phyloP scores from a whole-genome alignment of 2,329 filamentous ascomycete species.

The Epichloe uncinata region DNA sequence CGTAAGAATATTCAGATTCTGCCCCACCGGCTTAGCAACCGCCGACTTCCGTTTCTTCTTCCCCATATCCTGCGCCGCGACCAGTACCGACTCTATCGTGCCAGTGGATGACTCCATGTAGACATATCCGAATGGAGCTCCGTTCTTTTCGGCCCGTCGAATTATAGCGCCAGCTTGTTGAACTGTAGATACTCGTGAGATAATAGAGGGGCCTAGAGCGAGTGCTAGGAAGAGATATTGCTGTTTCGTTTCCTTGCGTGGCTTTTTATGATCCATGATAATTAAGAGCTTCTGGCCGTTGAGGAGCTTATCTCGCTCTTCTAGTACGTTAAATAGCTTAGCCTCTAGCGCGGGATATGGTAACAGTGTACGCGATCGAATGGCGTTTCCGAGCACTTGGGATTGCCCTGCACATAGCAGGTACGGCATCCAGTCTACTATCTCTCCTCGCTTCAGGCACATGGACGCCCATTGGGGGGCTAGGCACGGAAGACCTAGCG shows the following conservation, averaged over 20 bases:
- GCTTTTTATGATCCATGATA: slow-evolving; percentile 45
- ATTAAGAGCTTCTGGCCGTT: slow-evolving; percentile 55
- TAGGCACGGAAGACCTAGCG: slow-evolving; percentile 76
- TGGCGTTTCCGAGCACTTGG: slow-evolving; percentile 58
- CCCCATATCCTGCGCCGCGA: slow-evolving; percentile 10
- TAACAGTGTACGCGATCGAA: slow-evolving; percentile 57
- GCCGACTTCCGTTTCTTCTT: slow-evolving; percentile 30
- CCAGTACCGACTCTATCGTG: slow-evolving; percentile 37
- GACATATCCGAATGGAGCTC: slow-evolving; percentile 56
- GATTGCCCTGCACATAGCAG: slow-evolving; percentile 78
- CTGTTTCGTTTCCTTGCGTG: slow-evolving; percentile 49
- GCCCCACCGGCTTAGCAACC: slow-evolving; percentile 20
- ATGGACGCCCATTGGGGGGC: slow-evolving; percentile 66
- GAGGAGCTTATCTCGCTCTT: slow-evolving; percentile 48
- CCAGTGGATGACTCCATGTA: slow-evolving; percentile 58
- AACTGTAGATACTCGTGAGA: slow-evolving; percentile 53
- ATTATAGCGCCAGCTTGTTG: slow-evolving; percentile 51
- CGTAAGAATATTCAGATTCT: slow-evolving; percentile 53
- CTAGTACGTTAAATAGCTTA: slow-evolving; percentile 43
- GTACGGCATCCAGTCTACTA: slow-evolving; percentile 69
- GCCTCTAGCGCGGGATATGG: slow-evolving; percentile 46
- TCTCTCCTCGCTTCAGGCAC: slow-evolving; percentile 45
- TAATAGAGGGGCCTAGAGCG: slow-evolving; percentile 54
- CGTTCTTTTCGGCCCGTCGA: slow-evolving; percentile 32
- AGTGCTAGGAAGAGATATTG: slow-evolving; percentile 71